Evolutionary conservation across 305 asterid species (phyloP).

Genomic region (Fraxinus greggii): DNA sequence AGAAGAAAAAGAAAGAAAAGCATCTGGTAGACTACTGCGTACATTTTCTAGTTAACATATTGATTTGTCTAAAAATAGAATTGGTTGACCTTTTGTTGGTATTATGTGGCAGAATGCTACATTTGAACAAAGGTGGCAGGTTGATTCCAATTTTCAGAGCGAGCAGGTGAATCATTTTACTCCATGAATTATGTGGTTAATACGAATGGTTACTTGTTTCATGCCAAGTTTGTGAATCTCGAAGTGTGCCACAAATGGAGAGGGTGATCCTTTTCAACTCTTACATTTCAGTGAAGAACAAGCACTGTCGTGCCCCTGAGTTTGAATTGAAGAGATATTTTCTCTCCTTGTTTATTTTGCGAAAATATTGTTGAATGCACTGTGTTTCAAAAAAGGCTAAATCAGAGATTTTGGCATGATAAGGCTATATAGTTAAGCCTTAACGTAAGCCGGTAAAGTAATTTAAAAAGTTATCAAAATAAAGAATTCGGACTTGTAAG

Average conservation of each 20-base stretch:
- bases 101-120: slow-evolving; percentile 53
- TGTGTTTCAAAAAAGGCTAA: background rate
- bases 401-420: background rate
- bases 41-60: slow-evolving; percentile 4
- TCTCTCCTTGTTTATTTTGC: background rate
- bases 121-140: slow-evolving; percentile 74
- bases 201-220: background rate
- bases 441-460: background rate
- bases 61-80: background rate
- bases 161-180: slow-evolving; percentile 66
- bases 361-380: background rate
- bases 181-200: slow-evolving; percentile 6
- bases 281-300: slow-evolving; percentile 7
- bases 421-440: background rate
- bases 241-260: background rate
- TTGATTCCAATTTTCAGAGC: slow-evolving; percentile 62
- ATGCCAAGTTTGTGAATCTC: background rate
- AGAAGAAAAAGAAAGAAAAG: slow-evolving; percentile 86
- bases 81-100: slow-evolving; percentile 1
- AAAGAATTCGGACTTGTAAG: background rate
- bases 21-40: slow-evolving; percentile 51
- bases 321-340: slow-evolving; percentile 1
- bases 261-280: background rate
- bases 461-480: background rate
- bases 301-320: background rate